Base-by-base conservation (phyloP, 2,329 filamentous ascomycete species). In the Dactylellina cionopaga region DNA sequence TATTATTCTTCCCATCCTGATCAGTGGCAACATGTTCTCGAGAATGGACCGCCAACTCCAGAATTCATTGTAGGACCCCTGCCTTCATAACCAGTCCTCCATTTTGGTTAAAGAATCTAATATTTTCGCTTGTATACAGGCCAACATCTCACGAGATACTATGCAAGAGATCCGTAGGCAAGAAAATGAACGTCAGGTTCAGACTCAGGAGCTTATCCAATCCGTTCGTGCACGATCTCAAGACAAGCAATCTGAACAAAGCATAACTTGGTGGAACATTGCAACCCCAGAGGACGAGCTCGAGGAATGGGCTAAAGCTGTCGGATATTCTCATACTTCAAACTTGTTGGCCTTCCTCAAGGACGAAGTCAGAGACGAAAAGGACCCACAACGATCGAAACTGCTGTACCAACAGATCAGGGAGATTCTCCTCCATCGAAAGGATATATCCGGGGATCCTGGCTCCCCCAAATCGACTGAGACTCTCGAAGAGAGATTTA, bases 271-370 rank as follows among this genome's bases (percentile, higher is more conserved):
- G 59, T 60, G 59, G 59, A 29, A 33, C 6, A 17, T 60, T 29
- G 59, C 65, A 13, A 29, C 47, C 2, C 3, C 52, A 11, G 68
- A 72, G 13, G 19, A 22, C 6, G 35, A 22, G 7, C 54, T 72
- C 19, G 43, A 51, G 5, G 68, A 72, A 24, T 72, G 68, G 68
- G 68, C 68, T n/a, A 37, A 13, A n/a, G 55, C 55, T 15, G 10
- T 72, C n/a, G 51, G 59, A 37, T 19, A 72, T 43, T 59, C 44
- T n/a, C 68, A 72, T 17, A 52, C 43, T 19, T 5, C 9, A 9
- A 19, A 3, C 5, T 7, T 72, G 24, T 5, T 72, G 6, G 13
- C 54, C 13, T 44, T 52, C 1, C 15, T 54, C n/a, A 65, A 72
- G 33, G 41, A 47, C 1, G 25, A 22, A 9, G 11, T 72, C 22